phyloP scores from a whole-genome alignment of 2,329 filamentous ascomycete genomes.

The Epichloe coenophiala region DNA sequence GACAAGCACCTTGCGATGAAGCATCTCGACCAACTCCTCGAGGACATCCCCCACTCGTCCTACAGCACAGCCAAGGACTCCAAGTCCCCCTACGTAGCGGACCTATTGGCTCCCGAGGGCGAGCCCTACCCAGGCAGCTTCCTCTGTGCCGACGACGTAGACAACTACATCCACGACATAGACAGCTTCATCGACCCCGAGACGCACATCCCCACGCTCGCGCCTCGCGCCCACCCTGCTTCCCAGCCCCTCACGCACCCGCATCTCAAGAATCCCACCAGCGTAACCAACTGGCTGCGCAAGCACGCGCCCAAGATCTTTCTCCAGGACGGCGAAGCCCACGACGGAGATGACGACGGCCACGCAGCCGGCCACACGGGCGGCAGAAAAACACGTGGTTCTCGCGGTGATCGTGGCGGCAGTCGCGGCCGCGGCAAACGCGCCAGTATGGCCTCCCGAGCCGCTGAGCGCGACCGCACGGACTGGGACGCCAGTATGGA shows the following conservation, averaged over 20 bases:
- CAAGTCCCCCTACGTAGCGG: constrained; percentile 42
- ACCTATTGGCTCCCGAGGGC: constrained; percentile 35
- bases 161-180: constrained; percentile 57
- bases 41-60: constrained; percentile 34
- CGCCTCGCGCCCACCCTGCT: constrained; percentile 31
- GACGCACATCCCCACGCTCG: constrained; percentile 33
- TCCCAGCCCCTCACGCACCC: constrained; percentile 25
- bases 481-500: constrained; percentile 26
- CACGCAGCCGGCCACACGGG: constrained; percentile 14
- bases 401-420: constrained; percentile 18
- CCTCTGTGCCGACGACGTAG: constrained; percentile 55
- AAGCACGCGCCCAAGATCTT: constrained; percentile 76
- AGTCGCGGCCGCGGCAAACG: constrained; percentile 24
- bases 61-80: constrained; percentile 45
- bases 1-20: constrained; percentile 29
- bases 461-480: constrained; percentile 10
- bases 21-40: constrained; percentile 35
- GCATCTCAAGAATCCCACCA: constrained; percentile 60
- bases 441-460: constrained; percentile 11
- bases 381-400: constrained; percentile 18
- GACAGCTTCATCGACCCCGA: constrained; percentile 38
- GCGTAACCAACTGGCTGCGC: constrained; percentile 90
- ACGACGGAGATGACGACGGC: constrained; percentile 27
- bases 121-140: constrained; percentile 49
- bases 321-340: constrained; percentile 51